Percentiles rank a stretch among this genome's conserved stretches.
Evolutionary conservation across 805 yeast genomes (phyloP).

Genomic region (Candida suzukii): DNA sequence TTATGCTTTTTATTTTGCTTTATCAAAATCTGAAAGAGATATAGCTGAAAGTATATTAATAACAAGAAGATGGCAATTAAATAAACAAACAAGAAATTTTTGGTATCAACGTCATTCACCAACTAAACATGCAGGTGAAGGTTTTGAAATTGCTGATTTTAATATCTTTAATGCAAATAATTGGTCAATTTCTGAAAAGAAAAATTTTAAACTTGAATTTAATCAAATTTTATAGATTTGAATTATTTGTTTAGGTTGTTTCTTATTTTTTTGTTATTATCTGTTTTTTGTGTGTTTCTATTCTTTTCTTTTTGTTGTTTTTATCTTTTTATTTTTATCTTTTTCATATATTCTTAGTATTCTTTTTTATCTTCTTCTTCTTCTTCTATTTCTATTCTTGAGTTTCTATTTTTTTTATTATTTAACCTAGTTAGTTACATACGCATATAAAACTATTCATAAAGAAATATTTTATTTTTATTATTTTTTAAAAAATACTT

Average conservation of each 20-base stretch:
- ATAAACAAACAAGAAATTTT: constrained; percentile 20
- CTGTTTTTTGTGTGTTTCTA: neutral
- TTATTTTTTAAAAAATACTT: no score
- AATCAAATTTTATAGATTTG: constrained; percentile 9
- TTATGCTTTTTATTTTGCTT: constrained; percentile 36
- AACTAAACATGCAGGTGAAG: constrained; percentile 30
- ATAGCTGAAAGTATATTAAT: constrained; percentile 26
- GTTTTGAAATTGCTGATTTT: constrained; percentile 35
- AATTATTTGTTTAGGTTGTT: neutral
- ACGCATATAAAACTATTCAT: neutral
- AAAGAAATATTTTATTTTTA: no score
- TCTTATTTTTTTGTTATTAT: neutral
- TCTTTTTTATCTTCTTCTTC: neutral
- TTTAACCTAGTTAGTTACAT: neutral
- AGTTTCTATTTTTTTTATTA: neutral
- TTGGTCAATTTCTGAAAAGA: constrained; percentile 36
- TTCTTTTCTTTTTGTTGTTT: neutral
- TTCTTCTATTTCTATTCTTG: neutral
- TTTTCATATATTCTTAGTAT: neutral
- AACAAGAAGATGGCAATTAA: constrained; percentile 32
- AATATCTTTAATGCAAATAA: constrained; percentile 35
- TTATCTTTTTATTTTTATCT: neutral
- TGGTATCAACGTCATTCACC: constrained; percentile 35
- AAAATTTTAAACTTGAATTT: constrained; percentile 33
- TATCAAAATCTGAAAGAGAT: constrained; percentile 33